Percentiles rank a stretch among this genome's conserved stretches.
These are phyloP conservation scores for Blastobotrys raffinosifermentans DNA, from an alignment of 1,139 yeast species.

Conservation along the genomic window DNA sequence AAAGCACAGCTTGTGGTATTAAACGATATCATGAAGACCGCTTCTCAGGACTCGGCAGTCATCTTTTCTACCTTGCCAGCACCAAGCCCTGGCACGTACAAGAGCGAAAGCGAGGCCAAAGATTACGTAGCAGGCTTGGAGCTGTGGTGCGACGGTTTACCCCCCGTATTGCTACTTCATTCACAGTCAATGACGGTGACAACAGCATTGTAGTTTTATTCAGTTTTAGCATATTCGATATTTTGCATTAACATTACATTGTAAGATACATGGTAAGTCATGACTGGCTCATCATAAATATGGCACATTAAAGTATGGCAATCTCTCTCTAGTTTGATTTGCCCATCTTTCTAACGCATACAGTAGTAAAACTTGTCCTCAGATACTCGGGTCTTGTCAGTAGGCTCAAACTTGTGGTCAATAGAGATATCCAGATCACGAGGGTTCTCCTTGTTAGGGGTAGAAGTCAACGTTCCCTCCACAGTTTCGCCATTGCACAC, in stretches of 20 bases:
- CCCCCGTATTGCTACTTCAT: slow-evolving; percentile 75
- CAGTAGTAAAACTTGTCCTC: slow-evolving; percentile 13
- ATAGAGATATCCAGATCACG: slow-evolving; percentile 51
- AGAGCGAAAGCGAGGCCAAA: slow-evolving; percentile 57
- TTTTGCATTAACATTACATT: no score
- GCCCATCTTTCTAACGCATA: slow-evolving; percentile 12
- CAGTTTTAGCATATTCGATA: neutral
- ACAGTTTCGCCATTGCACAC: slow-evolving; percentile 71
- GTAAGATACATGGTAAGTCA: no score
- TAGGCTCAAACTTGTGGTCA: slow-evolving; percentile 48
- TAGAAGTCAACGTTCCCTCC: slow-evolving; percentile 63
- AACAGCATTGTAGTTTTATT: slow-evolving; percentile 54
- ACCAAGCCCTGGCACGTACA: slow-evolving; percentile 76
- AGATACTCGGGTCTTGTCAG: slow-evolving; percentile 31
- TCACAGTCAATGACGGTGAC: slow-evolving; percentile 95
- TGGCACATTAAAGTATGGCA: no score
- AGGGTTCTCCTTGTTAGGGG: slow-evolving; percentile 74
- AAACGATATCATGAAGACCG: slow-evolving; percentile 71
- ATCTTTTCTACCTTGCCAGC: slow-evolving; percentile 87
- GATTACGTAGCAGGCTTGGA: slow-evolving; percentile 74
- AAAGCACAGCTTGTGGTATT: slow-evolving; percentile 83
- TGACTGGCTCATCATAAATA: no score
- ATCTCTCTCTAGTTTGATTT: neutral
- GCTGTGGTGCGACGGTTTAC: slow-evolving; percentile 73
- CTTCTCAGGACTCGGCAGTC: slow-evolving; percentile 57